A percentile compares a stretch with the other conserved stretches of the same genome.
Conservation (phyloP, 306 rosid genomes). For the Vicia villosa region DNA sequence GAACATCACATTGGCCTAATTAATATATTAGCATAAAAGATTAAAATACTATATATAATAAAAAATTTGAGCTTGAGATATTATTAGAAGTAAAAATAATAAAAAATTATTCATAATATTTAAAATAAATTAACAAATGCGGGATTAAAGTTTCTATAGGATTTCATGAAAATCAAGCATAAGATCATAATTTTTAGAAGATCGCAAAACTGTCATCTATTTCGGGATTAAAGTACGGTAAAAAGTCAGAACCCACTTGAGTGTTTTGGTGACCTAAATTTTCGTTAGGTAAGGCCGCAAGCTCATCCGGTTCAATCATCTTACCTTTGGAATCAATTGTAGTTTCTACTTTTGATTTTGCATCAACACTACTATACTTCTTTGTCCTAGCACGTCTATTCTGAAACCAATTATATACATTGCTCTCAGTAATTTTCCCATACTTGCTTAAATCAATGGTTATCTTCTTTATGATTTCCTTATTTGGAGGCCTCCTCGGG, state of each 20-base stretch:
- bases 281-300: slow-evolving; percentile 56
- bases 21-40: no score
- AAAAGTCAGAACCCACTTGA: no score
- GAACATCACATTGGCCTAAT: no score
- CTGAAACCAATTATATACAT: slow-evolving; percentile 96
- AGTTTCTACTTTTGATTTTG: slow-evolving; percentile 81
- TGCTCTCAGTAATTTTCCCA: slow-evolving; percentile 84
- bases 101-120: no score
- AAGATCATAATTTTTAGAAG: slow-evolving; percentile 51
- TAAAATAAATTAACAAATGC: no score
- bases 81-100: no score
- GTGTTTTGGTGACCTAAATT: slow-evolving; percentile 56
- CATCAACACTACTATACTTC: slow-evolving; percentile 50
- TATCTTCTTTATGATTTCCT: slow-evolving; percentile 90
- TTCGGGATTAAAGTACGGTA: slow-evolving; percentile 37
- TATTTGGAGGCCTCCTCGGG: slow-evolving; percentile 81
- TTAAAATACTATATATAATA: no score
- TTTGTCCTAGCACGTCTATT: slow-evolving; percentile 93
- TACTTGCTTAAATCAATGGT: slow-evolving; percentile 78
- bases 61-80: no score
- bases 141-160: slow-evolving; percentile 9
- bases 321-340: slow-evolving; percentile 84
- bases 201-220: slow-evolving; percentile 53
- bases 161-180: slow-evolving; percentile 71
- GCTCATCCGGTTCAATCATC: slow-evolving; percentile 59